Conservation (phyloP, 2,329 filamentous ascomycete genomes). For the Trichoderma semiorbis region DNA sequence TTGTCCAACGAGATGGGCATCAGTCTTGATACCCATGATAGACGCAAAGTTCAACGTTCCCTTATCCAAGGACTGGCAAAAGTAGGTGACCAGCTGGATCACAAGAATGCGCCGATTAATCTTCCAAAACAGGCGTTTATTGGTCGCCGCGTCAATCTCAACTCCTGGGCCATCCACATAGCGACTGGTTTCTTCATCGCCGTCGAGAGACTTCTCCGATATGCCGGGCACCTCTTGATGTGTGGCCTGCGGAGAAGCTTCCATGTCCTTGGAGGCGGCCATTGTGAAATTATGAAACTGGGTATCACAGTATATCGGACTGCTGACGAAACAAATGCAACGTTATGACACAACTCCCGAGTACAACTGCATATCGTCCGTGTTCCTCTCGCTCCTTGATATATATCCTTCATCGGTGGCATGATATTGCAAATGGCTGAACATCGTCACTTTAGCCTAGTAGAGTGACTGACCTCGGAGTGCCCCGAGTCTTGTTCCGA, state of each 20-base stretch:
- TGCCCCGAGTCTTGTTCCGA: background rate
- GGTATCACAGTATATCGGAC: background rate
- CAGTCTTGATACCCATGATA: background rate
- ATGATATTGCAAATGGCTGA: background rate
- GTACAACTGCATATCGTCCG: background rate
- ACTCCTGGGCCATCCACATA: background rate
- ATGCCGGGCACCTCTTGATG: background rate
- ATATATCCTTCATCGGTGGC: background rate
- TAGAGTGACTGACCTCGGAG: background rate
- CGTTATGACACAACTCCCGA: background rate
- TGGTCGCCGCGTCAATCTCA: background rate
- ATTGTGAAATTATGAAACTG: background rate
- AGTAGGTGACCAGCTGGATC: background rate
- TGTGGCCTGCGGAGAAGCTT: background rate
- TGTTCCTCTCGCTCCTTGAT: background rate
- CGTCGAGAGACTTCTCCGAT: background rate
- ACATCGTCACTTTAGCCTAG: background rate
- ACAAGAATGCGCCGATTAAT: background rate
- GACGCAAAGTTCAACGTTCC: background rate
- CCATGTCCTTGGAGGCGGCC: background rate
- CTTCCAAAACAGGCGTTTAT: background rate
- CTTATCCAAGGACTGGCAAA: background rate
- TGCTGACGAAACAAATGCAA: background rate
- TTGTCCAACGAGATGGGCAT: background rate
- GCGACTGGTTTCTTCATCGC: background rate